Evolutionary conservation across 352 stramenopile genomes (phyloP), one percentile per base, ranked within the genome.

Genomic region (Elongisporangium anandrum): DNA sequence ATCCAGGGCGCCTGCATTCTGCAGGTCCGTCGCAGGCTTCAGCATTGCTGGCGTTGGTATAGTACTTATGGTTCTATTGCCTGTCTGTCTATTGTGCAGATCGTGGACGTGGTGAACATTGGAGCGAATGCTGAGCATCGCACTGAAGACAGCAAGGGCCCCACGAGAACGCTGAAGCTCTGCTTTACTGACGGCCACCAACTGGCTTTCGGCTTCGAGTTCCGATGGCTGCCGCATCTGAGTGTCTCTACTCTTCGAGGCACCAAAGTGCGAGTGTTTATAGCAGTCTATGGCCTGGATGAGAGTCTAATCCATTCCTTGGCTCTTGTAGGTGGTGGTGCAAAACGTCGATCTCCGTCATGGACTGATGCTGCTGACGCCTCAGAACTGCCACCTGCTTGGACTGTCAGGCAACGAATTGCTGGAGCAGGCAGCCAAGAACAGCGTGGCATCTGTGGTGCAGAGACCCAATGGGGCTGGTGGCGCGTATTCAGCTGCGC

Each of bases 41-140:
- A 45, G 50, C 1, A 19, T 24, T 49, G 24, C 10, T 19, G 0
- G 22, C 38, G 22, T 38, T 59, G 22, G 12, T 20, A 53, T 24
- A 23, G 20, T 26, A 20, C 47, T 52, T 19, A 19, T 13, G 9
- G 2, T 2, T 8, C 9, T 41, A 41, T 15, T 41, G 29, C n/a
- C n/a, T n/a, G n/a, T n/a, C n/a, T n/a, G 24, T 59, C 47, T 6
- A 13, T 39, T 57, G 52, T 41, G 17, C 54, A 92, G 84, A 71
- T 94, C 34, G 81, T 94, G 26, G 82, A 94, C 57, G 68, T 90
- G 12, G 79, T 81, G 49, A 94, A 94, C 50, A 84, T 94, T 56
- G 81, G 77, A 41, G 81, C 83, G n/a, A 90, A 73, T 60, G 79
- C 78, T 34, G 80, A 92, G 61, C 72, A 87, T 51, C 74, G 83